Evolutionary conservation across 2,329 filamentous ascomycete species (phyloP).

Genomic region (Plectosphaerella sp.): DNA sequence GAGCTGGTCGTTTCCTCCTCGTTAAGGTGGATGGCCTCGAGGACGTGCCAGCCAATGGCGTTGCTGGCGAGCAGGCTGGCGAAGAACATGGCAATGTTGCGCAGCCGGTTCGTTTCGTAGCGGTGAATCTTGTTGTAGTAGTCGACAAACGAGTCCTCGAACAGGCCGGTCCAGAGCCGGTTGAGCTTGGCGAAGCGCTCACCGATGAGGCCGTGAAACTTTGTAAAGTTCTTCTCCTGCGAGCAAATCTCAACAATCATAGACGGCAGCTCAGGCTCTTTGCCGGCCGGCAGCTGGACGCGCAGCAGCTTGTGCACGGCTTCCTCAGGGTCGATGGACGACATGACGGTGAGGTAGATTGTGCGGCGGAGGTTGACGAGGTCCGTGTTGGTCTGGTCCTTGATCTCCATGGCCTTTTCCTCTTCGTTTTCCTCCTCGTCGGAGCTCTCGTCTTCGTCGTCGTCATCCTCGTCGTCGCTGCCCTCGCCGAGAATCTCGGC

Average conservation of each 20-base stretch:
- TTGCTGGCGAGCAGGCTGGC: constrained; percentile 85
- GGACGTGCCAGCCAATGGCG: constrained; percentile 86
- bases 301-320: constrained; percentile 96
- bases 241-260: constrained; percentile 98
- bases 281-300: constrained; percentile 79
- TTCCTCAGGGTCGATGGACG: constrained; percentile 92
- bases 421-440: constrained; percentile 71
- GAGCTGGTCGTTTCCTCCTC: constrained; percentile 96
- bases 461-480: constrained; percentile 70
- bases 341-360: constrained; percentile 98
- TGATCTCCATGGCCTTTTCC: constrained; percentile 86
- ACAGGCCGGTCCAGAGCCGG: constrained; percentile 87
- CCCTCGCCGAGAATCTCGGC: constrained; percentile 91
- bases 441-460: constrained; percentile 60
- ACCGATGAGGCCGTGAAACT: constrained; percentile 92
- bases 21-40: constrained; percentile 82
- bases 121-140: constrained; percentile 98
- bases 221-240: constrained; percentile 94
- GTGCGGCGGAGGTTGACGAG: constrained; percentile 88
- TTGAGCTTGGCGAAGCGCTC: constrained; percentile 97
- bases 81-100: constrained; percentile 94
- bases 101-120: constrained; percentile 90
- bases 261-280: constrained; percentile 85
- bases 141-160: constrained; percentile 82
- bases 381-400: constrained; percentile 95